Evolutionary conservation across 2,329 filamentous ascomycete genomes (phyloP), one percentile per base, ranked within the genome.

Genomic region (Cladorrhinum sp.): DNA sequence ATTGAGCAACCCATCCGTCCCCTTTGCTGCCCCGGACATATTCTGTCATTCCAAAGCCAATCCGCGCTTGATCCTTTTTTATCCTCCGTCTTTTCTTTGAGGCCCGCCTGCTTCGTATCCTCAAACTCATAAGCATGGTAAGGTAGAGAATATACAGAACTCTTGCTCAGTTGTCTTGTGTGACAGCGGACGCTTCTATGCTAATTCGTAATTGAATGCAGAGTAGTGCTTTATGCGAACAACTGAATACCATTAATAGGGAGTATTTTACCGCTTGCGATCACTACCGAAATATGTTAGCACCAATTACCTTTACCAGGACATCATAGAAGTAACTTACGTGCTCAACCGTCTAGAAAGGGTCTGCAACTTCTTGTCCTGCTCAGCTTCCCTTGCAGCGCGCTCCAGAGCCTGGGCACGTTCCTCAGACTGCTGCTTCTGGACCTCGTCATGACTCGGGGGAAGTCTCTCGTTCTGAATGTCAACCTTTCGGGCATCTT

Each of bases 401-500:
- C 92, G 87, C 78, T 96, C 89, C 66, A 99, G 78, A 13, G 95
- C 95, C 71, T 90, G 86, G 66, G 88, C 85, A 72, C 90, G 84
- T 69, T 92, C 92, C 71, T 91, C 89, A 71, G 92, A 90, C 64
- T 88, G 91, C 74, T 89, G 91, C 76, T 88, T 88, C 65, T 87
- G 84, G 20, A 98, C 93, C 76, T 99, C 95, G 53, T 98, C 93
- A 64, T 95, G 90, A 65, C 86, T 95, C 0, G 95, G 95, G 54
- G 95, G 95, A 65, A 99, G 81, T 64, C 92, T 85, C 78, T 99
- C 95, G 75, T 99, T 99, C 78, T 98, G 93, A 64, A 98, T 72
- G 78, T 99, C 95, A 53, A 99, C 93, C 81, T 97, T 98, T 65
- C 92, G 85, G 16, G 95, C 95, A 75, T 99, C 95, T 74, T 99